Conservation (phyloP, 257 asterid species). For the Fraxinus anomala region DNA sequence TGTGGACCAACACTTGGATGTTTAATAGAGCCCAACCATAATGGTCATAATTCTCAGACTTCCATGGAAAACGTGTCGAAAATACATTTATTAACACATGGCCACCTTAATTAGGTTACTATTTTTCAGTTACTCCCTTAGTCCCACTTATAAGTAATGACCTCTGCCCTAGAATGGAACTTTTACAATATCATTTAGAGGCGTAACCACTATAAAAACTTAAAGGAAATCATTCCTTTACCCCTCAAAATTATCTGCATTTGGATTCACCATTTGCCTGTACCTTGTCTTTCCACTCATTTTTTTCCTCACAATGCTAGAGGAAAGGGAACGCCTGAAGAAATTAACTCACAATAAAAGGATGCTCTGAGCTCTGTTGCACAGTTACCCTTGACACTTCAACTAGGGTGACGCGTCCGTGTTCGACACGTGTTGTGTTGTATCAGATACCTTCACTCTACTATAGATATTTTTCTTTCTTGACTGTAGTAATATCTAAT, state of each 20-base stretch:
- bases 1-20: neutral
- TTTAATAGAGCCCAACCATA: neutral
- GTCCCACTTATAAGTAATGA: neutral
- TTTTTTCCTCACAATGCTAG: no score
- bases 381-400: no score
- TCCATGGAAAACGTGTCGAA: neutral
- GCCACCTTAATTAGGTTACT: neutral
- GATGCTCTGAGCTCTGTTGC: no score
- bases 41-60: neutral
- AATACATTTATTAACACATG: neutral
- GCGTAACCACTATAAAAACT: neutral
- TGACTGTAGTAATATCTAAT: no score
- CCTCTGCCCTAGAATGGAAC: neutral
- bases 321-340: no score
- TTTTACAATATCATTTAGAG: neutral
- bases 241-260: neutral
- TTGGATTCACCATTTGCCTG: no score
- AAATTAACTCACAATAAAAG: no score
- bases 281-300: no score
- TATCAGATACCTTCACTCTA: no score
- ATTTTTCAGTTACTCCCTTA: neutral
- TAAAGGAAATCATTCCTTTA: neutral
- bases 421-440: no score
- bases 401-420: no score
- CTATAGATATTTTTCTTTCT: no score